phyloP scores from a whole-genome alignment of 352 stramenopile species.

The Pythium rishiriense region DNA sequence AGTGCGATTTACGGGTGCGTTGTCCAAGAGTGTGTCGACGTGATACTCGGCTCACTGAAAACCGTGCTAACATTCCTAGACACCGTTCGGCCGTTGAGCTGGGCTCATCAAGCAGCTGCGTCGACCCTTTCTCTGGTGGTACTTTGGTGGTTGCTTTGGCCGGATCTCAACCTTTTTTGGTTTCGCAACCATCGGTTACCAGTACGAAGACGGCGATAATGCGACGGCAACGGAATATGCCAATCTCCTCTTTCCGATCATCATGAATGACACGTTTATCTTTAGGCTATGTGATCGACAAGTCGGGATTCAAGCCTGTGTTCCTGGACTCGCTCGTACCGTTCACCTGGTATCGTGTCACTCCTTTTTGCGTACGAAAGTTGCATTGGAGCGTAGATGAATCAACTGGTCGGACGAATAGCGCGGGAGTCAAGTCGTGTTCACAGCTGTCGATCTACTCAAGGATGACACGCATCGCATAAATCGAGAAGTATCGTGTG shows the following conservation, averaged over 20 bases:
- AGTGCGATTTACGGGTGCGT: no score
- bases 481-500: no score
- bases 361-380: no score
- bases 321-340: conserved; percentile 51
- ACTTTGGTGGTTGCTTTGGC: conserved; percentile 70
- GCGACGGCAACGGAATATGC: conserved; percentile 47
- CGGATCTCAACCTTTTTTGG: conserved; percentile 79
- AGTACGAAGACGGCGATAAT: conserved; percentile 31
- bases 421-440: no score
- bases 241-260: conserved; percentile 60
- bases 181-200: conserved; percentile 65
- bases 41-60: no score
- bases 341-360: conserved; percentile 68
- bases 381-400: no score
- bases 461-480: no score
- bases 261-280: conserved; percentile 75
- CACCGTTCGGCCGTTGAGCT: conserved; percentile 47
- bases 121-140: conserved; percentile 61
- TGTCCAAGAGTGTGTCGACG: no score
- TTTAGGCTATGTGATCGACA: conserved; percentile 79
- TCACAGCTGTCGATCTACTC: no score
- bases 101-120: conserved; percentile 51
- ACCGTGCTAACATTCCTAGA: conserved; percentile 33
- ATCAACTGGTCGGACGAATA: no score
- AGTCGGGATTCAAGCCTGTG: conserved; percentile 67